These are phyloP conservation scores for Salvia rosmarinus DNA, from an alignment of 257 asterid species.

Conservation along the genomic window DNA sequence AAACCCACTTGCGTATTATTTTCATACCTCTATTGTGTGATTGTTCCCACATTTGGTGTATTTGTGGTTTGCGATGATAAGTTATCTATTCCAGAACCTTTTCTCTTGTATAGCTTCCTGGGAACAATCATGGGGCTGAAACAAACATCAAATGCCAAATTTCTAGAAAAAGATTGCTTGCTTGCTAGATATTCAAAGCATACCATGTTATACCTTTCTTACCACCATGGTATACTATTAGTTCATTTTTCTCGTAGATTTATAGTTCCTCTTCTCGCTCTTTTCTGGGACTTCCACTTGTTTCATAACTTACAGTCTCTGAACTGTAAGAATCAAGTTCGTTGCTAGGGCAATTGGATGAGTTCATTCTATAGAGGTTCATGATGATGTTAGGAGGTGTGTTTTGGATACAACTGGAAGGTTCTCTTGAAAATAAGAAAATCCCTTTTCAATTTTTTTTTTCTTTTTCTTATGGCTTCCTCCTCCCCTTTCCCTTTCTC, in stretches of 20 bases:
- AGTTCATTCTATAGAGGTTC: neutral
- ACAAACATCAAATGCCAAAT: constrained; percentile 14
- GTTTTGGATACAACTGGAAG: no score
- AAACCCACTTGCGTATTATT: constrained; percentile 8
- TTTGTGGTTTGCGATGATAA: constrained; percentile 3
- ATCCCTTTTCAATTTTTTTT: no score
- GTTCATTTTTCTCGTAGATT: neutral
- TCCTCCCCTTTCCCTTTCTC: no score
- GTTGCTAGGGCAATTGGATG: neutral
- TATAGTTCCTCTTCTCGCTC: neutral
- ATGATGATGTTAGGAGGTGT: no score
- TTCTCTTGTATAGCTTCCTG: neutral
- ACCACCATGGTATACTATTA: neutral
- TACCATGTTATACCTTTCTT: neutral
- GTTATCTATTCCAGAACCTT: neutral
- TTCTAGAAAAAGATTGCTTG: constrained; percentile 21
- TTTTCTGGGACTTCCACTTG: neutral
- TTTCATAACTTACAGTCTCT: neutral
- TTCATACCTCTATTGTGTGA: neutral
- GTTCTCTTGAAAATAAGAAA: no score
- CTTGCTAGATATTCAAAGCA: constrained; percentile 12
- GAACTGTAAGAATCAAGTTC: neutral
- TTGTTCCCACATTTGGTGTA: constrained; percentile 6
- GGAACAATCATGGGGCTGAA: no score
- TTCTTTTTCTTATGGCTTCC: no score